Conservation (phyloP, 352 stramenopile genomes). For the Pythium guiyangense region DNA sequence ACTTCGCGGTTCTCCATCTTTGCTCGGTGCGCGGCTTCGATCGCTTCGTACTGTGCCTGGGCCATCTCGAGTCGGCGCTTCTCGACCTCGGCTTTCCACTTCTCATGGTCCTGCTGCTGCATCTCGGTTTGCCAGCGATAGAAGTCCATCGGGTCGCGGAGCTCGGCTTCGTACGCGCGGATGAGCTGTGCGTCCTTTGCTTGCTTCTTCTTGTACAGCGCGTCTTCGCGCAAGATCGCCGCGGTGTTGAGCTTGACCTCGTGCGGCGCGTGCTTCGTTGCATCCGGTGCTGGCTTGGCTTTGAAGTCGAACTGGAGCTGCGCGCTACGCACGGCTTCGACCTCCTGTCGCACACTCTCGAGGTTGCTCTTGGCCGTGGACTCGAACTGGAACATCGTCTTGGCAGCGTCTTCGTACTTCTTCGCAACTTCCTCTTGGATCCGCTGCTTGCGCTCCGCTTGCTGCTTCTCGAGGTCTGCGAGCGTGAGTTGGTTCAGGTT, state of each 20-base stretch:
- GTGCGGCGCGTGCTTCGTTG: conserved; percentile 16
- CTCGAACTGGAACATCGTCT: conserved; percentile 73
- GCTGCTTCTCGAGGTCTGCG: conserved; percentile 50
- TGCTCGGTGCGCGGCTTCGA: conserved; percentile 59
- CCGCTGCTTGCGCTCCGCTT: conserved; percentile 42
- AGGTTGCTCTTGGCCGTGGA: conserved; percentile 76
- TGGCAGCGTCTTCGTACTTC: conserved; percentile 68
- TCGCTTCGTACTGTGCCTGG: conserved; percentile 75
- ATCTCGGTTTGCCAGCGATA: conserved; percentile 89
- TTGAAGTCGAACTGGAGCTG: conserved; percentile 75
- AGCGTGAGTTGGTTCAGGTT: conserved; percentile 68
- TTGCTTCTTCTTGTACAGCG: conserved; percentile 90
- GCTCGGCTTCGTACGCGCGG: conserved; percentile 84
- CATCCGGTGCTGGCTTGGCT: conserved; percentile 55
- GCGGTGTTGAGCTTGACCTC: conserved; percentile 87
- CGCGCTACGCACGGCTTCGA: conserved; percentile 59
- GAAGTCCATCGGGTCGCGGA: conserved; percentile 89
- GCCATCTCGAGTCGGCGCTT: conserved; percentile 77
- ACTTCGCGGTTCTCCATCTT: conserved; percentile 81
- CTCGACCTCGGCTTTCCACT: conserved; percentile 66
- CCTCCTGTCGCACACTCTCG: conserved; percentile 50
- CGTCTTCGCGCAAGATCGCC: conserved; percentile 90
- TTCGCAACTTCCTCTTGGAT: conserved; percentile 56
- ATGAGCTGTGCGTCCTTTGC: conserved; percentile 85
- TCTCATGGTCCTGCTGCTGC: conserved; percentile 72